Evolutionary conservation across 768 basidiomycete genomes (phyloP).

Genomic region (Psilocybe tampanensis): DNA sequence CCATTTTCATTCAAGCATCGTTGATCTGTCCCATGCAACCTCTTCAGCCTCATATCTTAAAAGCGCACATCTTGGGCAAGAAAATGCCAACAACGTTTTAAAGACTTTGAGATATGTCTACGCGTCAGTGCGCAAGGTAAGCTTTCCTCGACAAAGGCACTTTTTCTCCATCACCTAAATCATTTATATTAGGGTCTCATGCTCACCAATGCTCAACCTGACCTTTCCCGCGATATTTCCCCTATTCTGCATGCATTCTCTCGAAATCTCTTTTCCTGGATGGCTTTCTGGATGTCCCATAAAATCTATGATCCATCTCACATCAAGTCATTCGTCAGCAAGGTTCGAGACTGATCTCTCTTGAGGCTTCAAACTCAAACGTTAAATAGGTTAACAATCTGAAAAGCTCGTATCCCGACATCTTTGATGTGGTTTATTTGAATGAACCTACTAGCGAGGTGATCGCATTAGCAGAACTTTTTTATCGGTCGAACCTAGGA

Average conservation of each 20-base stretch:
- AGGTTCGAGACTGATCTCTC: neutral
- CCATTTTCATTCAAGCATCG: neutral
- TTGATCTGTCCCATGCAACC: neutral
- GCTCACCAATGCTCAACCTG: neutral
- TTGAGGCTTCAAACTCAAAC: neutral
- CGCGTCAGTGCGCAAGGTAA: slow-evolving; percentile 3
- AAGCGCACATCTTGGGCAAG: neutral
- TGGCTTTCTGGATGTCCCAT: slow-evolving; percentile 6
- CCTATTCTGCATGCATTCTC: neutral
- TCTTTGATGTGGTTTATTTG: neutral
- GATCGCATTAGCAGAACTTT: neutral
- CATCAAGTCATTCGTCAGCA: neutral
- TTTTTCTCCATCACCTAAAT: neutral
- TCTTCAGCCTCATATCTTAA: neutral
- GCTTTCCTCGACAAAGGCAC: neutral
- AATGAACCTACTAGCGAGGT: neutral
- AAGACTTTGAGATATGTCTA: slow-evolving; percentile 7
- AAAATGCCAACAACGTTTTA: slow-evolving; percentile 4
- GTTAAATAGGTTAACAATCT: neutral
- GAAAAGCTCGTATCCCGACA: neutral
- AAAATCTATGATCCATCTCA: slow-evolving; percentile 5
- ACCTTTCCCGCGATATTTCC: neutral
- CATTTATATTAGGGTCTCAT: neutral
- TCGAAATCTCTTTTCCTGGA: neutral
- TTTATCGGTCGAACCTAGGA: neutral